These are phyloP conservation scores for Boletus semigastroideus DNA, from an alignment of 1,284 basidiomycete genomes.

Conservation along the genomic window DNA sequence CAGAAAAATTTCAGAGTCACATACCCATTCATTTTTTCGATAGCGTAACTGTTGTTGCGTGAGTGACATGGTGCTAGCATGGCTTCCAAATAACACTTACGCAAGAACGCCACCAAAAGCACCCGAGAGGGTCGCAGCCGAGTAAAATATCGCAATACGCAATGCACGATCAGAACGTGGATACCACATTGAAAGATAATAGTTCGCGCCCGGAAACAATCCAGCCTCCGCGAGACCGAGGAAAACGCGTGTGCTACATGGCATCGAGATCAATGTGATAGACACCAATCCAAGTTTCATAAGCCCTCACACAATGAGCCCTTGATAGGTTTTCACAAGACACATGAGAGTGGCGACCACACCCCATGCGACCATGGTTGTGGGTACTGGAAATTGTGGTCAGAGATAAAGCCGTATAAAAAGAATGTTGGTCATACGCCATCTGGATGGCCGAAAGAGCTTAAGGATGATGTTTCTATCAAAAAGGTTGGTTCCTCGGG, in stretches of 20 bases:
- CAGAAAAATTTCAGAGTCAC: background rate
- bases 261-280: background rate
- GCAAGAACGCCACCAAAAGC: constrained; percentile 41
- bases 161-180: constrained; percentile 46
- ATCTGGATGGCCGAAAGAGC: constrained; percentile 48
- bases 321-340: constrained; percentile 35
- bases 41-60: constrained; percentile 23
- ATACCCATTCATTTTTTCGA: constrained; percentile 37
- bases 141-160: constrained; percentile 57
- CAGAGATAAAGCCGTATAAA: background rate
- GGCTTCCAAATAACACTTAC: constrained; percentile 7
- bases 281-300: background rate
- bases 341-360: constrained; percentile 42
- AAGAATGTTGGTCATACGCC: constrained; percentile 36
- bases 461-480: constrained; percentile 48
- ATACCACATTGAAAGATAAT: constrained; percentile 56
- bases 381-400: constrained; percentile 37
- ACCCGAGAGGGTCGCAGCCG: constrained; percentile 53
- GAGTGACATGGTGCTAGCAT: background rate
- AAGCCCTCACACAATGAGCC: constrained; percentile 27
- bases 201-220: constrained; percentile 51
- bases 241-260: constrained; percentile 31
- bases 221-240: constrained; percentile 54
- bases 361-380: constrained; percentile 52
- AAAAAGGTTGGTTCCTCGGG: background rate